Evolutionary conservation across 768 basidiomycete genomes (phyloP), one percentile per base, ranked within the genome.

Genomic region (Suillus luteus): DNA sequence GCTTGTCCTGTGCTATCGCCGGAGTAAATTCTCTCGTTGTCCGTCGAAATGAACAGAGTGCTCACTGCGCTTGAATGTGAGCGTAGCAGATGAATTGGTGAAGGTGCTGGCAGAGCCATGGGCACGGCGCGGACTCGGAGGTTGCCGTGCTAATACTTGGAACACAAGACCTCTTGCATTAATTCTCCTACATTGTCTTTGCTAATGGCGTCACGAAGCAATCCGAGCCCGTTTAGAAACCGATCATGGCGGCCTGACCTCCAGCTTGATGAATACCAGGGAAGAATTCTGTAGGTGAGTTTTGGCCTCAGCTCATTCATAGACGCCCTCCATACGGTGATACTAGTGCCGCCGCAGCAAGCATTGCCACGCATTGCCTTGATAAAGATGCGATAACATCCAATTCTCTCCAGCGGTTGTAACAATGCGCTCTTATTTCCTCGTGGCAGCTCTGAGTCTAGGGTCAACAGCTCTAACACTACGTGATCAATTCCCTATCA

Each of bases 21-120:
- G 8, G 96, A 93, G 76, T 94, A 96, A 6, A 99, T 77, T 19
- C 92, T 80, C 66, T 91, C 85, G 70, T 94, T 93, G 72, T 91
- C 86, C 4, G 78, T 67, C 1, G 93, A 92, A 69, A 94, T 78
- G 51, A 76, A 80, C 41, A 96, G 61, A 0, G 84, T 77, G 61
- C 78, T 84, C 60, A 96, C 75, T 17, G 89, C 83, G 5, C 85
- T 78, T 0, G 82, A 78, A 71, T 98, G 96, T 2, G 83, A 79
- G 12, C 96, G 88, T 33, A 97, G 78, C 24, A 93, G 78, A 68
- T 95, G 92, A 5, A 84, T 78, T 0, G 95, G 96, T 5, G 84
- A 75, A 9, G 88, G 83, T 24, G 85, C 76, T 41, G 69, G 64
- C 55, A 33, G 27, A 31, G 58, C 55, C 61, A 62, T 62, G n/a